phyloP scores from a whole-genome alignment of 345 rosid species.

The Physaria fendleri region DNA sequence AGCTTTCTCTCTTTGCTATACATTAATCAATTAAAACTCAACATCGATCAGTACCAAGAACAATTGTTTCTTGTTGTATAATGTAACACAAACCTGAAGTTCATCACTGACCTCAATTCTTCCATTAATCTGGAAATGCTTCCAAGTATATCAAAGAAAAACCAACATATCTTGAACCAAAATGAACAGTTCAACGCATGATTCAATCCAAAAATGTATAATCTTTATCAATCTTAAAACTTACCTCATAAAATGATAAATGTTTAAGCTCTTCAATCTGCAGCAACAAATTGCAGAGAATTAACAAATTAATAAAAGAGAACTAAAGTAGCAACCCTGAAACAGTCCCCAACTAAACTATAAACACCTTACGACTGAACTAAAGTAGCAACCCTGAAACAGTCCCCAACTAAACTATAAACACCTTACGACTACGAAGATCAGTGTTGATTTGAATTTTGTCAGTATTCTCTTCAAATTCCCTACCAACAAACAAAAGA shows the following conservation, averaged over 20 bases:
- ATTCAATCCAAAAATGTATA: neutral
- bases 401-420: too few relatives aligned
- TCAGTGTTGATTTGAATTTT: conserved; percentile 65
- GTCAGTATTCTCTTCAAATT: conserved; percentile 62
- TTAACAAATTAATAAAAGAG: too few relatives aligned
- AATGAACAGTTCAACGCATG: neutral
- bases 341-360: too few relatives aligned
- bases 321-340: too few relatives aligned
- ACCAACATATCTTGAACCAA: conserved; percentile 71
- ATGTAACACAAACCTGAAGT: conserved; percentile 44
- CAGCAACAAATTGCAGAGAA: conserved; percentile 15
- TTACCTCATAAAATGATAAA: conserved; percentile 79
- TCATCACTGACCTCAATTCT: conserved; percentile 65
- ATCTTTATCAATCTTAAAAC: neutral
- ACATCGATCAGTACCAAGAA: neutral
- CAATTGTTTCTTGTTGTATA: neutral
- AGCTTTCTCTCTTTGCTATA: conserved; percentile 70
- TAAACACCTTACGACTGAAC: conserved; percentile 63
- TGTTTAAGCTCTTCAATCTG: conserved; percentile 80
- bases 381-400: too few relatives aligned
- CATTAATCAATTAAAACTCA: conserved; percentile 15
- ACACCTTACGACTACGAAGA: conserved; percentile 65
- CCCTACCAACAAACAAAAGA: conserved; percentile 37
- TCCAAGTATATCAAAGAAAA: conserved; percentile 83
- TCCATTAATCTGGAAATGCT: conserved; percentile 88